Percentiles rank a stretch among this genome's conserved stretches.
These are phyloP conservation scores for Penicillium sp. DNA, from an alignment of 2,329 filamentous ascomycete species.

Conservation along the genomic window DNA sequence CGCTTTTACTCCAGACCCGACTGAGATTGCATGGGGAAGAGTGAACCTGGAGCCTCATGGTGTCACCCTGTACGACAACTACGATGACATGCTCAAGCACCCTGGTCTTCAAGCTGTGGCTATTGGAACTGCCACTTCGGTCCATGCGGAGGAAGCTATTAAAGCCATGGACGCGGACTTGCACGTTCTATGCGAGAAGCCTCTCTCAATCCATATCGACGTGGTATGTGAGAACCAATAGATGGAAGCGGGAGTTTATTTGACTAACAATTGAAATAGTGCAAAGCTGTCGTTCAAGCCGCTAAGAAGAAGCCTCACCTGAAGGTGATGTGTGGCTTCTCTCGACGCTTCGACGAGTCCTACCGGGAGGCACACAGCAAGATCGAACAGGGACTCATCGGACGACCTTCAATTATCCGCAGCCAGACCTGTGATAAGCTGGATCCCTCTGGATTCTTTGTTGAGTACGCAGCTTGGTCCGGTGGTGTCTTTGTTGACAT, in stretches of 20 bases:
- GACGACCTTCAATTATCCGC: conserved; percentile 59
- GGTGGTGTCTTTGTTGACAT: conserved; percentile 70
- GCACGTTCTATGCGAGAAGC: conserved; percentile 58
- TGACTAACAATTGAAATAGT: conserved; percentile 39
- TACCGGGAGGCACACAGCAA: conserved; percentile 61
- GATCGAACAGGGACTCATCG: conserved; percentile 56
- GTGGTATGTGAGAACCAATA: conserved; percentile 44
- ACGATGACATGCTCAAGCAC: conserved; percentile 56
- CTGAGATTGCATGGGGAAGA: conserved; percentile 50
- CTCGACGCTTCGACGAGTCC: conserved; percentile 63
- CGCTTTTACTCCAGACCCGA: conserved; percentile 45
- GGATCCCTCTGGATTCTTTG: conserved; percentile 65
- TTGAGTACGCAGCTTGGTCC: conserved; percentile 62
- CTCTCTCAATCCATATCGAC: conserved; percentile 55
- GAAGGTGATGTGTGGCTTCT: conserved; percentile 68
- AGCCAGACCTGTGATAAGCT: conserved; percentile 66
- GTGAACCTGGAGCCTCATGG: conserved; percentile 51
- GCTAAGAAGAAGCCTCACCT: conserved; percentile 56
- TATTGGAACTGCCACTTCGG: conserved; percentile 54
- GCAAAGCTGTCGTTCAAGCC: conserved; percentile 58
- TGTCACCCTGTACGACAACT: conserved; percentile 53
- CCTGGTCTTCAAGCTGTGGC: conserved; percentile 55
- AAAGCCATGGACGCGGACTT: conserved; percentile 53
- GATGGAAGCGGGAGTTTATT: not conserved
- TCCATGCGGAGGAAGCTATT: conserved; percentile 57